Evolutionary conservation across 2,329 filamentous ascomycete genomes (phyloP).

Genomic region (Microcyclospora tardicrescens): DNA sequence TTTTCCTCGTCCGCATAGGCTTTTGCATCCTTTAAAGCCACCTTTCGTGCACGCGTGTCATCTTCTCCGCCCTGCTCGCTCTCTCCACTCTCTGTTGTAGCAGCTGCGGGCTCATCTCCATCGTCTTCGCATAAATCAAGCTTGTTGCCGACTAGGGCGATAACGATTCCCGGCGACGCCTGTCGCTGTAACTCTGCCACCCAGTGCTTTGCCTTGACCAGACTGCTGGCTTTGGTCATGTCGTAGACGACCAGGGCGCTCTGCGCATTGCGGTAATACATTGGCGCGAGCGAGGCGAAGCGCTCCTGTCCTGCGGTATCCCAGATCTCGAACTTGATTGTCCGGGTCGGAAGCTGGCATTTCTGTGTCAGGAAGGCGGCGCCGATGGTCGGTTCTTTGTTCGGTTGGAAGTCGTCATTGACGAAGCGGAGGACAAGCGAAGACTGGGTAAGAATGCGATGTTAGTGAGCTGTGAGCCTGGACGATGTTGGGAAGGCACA

Average conservation of each 20-base stretch:
- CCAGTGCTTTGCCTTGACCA: constrained; percentile 97
- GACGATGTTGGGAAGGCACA: constrained; percentile 9
- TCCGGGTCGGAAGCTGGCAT: constrained; percentile 86
- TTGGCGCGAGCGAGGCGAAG: constrained; percentile 89
- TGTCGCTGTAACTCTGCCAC: constrained; percentile 94
- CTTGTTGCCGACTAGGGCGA: constrained; percentile 94
- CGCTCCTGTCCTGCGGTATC: constrained; percentile 96
- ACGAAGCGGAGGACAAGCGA: constrained; percentile 96
- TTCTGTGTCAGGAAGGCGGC: constrained; percentile 98
- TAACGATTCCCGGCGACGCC: constrained; percentile 90
- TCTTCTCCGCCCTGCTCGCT: constrained; percentile 31
- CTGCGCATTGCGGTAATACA: constrained; percentile 99
- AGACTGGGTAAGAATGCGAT: constrained; percentile 49
- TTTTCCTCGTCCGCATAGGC: constrained; percentile 89
- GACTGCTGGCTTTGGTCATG: constrained; percentile 87
- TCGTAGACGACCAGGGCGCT: constrained; percentile 97
- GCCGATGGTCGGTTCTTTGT: constrained; percentile 98
- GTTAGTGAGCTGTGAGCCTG: background rate
- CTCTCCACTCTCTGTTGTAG: constrained; percentile 34
- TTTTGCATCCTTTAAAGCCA: constrained; percentile 82
- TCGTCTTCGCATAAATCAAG: constrained; percentile 58
- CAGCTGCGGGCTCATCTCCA: constrained; percentile 31
- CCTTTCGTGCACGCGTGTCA: constrained; percentile 65
- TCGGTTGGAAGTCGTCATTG: constrained; percentile 99
- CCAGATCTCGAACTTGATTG: constrained; percentile 66